phyloP scores from a whole-genome alignment of 148 eudicot species.

The Fagopyrum esculentum region DNA sequence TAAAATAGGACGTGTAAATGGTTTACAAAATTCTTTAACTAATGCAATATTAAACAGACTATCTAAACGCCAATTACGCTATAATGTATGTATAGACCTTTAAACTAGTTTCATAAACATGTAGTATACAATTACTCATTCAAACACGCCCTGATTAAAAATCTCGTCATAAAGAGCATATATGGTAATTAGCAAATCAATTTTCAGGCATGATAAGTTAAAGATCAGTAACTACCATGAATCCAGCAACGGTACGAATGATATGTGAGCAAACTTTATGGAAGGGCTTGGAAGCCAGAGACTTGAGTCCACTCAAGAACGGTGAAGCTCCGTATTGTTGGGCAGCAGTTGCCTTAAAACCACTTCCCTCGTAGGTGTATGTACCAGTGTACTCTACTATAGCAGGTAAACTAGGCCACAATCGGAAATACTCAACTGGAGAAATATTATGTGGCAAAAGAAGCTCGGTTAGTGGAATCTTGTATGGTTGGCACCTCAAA shows the following conservation, averaged over 20 bases:
- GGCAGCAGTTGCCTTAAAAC: conserved; percentile 94
- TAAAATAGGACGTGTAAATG: too few species aligned
- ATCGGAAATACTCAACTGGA: conserved; percentile 89
- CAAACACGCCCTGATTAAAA: too few species aligned
- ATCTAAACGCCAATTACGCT: too few species aligned
- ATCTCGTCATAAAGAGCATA: neutral
- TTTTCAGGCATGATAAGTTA: neutral
- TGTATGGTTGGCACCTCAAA: conserved; percentile 96
- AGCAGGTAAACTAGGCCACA: conserved; percentile 99
- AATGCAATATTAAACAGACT: too few species aligned
- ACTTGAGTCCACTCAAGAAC: conserved; percentile 81
- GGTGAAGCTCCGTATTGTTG: conserved; percentile 97
- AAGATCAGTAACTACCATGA: conserved; percentile 42
- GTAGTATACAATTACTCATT: too few species aligned
- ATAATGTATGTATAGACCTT: too few species aligned
- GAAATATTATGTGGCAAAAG: conserved; percentile 93
- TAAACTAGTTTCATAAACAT: too few species aligned
- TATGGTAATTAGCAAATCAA: neutral
- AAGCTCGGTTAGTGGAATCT: conserved; percentile 87
- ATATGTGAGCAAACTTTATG: conserved; percentile 96
- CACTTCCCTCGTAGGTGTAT: conserved; percentile 95
- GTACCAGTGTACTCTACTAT: conserved; percentile 89
- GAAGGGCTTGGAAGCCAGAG: conserved; percentile 84
- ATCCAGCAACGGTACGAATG: conserved; percentile 92
- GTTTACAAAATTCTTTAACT: too few species aligned